Base-by-base conservation (phyloP, 1,284 basidiomycete genomes). In the Pisolithus thermaeus region DNA sequence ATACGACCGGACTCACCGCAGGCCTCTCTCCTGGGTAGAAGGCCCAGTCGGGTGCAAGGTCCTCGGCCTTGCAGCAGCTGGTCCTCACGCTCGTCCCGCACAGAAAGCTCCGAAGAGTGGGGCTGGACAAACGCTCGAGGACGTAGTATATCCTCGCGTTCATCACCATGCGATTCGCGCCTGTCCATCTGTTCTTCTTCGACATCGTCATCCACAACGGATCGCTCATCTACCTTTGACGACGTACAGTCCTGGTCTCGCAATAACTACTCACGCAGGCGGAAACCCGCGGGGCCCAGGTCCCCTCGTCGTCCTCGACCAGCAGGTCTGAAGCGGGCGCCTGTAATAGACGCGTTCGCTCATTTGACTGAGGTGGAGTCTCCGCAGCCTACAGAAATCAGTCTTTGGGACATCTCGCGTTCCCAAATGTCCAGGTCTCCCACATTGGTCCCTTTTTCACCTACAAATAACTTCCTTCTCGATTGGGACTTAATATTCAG, bases 401-500 rank as follows among this genome's bases (percentile, higher is more conserved):
- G 55, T 40, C 52, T 57, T 1, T 47, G 49, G 6, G 47, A 43
- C 58, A 9, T 56, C 62, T 4, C 41, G 49, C 12, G 51, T 56
- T 36, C 44, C 28, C 42, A 40, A 51, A 52, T 52, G 11, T 47
- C 57, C 23, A 50, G 52, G 9, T 46, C 46, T 4, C 49, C 56
- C 32, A 47, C 56, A 30, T 27, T 46, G 18, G 4, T 49, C n/a
- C 11, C 52, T 44, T 50, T 14, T 18, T 53, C 62, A 9, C 58
- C 61, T 1, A 51, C 54, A 32, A 54, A 59, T 35, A 43, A 43
- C n/a, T 61, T 60, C 35, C 67, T 58, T 30, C 58, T 70, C 14
- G 68, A 70, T 47, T 70, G 68, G 68, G 69, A 70, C 45, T 52
- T 38, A n/a, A 69, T 70, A 52, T 65, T 69, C 37, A 61, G 68